Conservation (phyloP, 2,329 filamentous ascomycete species). For the Xenoacremonium recifei region DNA sequence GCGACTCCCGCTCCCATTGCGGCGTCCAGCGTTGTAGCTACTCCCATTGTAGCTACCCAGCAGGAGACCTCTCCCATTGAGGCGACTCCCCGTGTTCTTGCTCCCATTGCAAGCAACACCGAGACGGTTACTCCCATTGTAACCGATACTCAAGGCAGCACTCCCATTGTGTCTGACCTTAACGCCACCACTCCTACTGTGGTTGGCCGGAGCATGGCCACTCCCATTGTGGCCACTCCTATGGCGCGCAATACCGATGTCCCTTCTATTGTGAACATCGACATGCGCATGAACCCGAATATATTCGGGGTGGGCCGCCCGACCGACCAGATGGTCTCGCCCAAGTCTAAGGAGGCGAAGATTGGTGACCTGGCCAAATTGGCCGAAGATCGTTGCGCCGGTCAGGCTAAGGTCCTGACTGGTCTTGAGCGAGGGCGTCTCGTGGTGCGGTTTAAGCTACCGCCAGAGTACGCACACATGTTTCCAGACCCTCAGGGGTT, state of each 20-base stretch:
- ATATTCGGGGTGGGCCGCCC: conserved; percentile 31
- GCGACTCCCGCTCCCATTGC: too few relatives aligned
- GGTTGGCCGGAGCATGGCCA: too few relatives aligned
- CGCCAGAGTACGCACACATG: conserved; percentile 27
- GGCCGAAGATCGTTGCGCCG: conserved; percentile 23
- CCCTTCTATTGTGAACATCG: conserved; percentile 30
- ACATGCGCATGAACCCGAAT: conserved; percentile 34
- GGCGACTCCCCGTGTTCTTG: too few relatives aligned
- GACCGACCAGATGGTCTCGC: conserved; percentile 14
- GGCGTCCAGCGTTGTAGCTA: too few relatives aligned
- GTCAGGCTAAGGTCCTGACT: conserved; percentile 31
- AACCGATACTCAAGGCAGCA: too few relatives aligned
- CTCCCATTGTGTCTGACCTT: too few relatives aligned
- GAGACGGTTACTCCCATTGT: too few relatives aligned
- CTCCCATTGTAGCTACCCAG: too few relatives aligned
- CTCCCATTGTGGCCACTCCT: too few relatives aligned
- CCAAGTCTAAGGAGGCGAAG: conserved; percentile 4
- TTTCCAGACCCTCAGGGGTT: conserved; percentile 29
- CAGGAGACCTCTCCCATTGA: too few relatives aligned
- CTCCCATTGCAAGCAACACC: too few relatives aligned
- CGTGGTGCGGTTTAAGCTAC: conserved; percentile 39
- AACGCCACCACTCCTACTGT: too few relatives aligned
- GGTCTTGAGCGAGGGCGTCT: conserved; percentile 28
- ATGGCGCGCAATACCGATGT: conserved; percentile 12
- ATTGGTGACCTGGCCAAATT: conserved; percentile 27